Base-by-base conservation (phyloP, 805 yeast species). In the Metschnikowia reukaufii region DNA sequence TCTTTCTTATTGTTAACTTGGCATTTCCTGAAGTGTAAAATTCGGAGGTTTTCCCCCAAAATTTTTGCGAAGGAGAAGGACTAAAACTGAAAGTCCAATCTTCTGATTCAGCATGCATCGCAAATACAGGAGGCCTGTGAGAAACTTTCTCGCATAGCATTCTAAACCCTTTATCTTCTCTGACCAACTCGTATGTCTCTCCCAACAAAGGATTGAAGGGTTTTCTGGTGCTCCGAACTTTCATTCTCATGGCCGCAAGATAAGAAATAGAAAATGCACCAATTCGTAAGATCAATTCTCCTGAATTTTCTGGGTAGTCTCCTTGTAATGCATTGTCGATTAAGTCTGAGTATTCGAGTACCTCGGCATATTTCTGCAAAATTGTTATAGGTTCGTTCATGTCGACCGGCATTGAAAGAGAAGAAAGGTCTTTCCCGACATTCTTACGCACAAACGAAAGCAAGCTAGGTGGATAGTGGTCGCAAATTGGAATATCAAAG, bases 151-250 rank as follows among this genome's bases (percentile, higher is more conserved):
- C 99, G 15, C 88, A 75, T 4, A 94, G 55, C 35, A 87, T 64
- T 55, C 98, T 70, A 54, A 84, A 76, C 0, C 91, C 91, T 42
- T 78, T 66, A 58, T 88, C 96, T 51, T 89, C 96, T 34, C 96
- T 77, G 1, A 89, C 94, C 36, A 88, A 72, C 65, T 94, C 99
- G 64, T 67, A 94, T 0, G 97, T 91, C 63, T 94, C 99, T 17
- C 98, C 97, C 16, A 94, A 70, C 42, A 94, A 72, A 8, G 99
- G 98, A 62, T 90, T 94, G 68, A 94, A 94, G 1, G 99, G 98
- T 61, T 94, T 94, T 53, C 99, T 77, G 33, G 79, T 64, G 44
- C 84, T 82, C 56, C 99, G 77, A 39, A 82, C 83, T 57, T 87
- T 90, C 30, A 80, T 79, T 48, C 97, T 73, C 57, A 81, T 76